phyloP scores from a whole-genome alignment of 1,284 basidiomycete genomes.

The Caloboletus firmus region DNA sequence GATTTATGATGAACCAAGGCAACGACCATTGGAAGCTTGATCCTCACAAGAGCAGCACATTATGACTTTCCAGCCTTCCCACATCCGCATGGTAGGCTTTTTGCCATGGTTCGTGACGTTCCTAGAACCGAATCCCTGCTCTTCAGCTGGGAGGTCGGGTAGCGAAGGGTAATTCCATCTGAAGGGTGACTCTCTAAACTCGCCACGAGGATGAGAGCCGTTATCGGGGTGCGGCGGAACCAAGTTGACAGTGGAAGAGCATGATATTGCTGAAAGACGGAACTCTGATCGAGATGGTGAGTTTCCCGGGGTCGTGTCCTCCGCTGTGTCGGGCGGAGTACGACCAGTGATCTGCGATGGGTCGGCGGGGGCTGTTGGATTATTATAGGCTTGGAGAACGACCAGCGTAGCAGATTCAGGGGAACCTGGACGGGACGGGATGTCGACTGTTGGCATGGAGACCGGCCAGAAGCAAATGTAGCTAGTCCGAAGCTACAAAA shows the following conservation, averaged over 20 bases:
- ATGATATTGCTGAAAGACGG: slow-evolving; percentile 29
- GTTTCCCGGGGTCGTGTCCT: slow-evolving; percentile 6
- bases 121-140: slow-evolving; percentile 1
- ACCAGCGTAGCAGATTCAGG: slow-evolving; percentile 34
- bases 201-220: slow-evolving; percentile 11
- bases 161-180: slow-evolving; percentile 32
- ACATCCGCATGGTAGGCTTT: slow-evolving; percentile 21
- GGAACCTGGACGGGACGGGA: slow-evolving; percentile 16
- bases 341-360: neutral
- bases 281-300: slow-evolving; percentile 26
- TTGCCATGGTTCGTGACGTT: slow-evolving; percentile 1
- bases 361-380: neutral
- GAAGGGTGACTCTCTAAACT: slow-evolving; percentile 34
- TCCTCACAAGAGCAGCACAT: slow-evolving; percentile 58
- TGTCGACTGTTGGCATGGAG: slow-evolving; percentile 14
- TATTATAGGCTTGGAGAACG: slow-evolving; percentile 31
- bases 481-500: slow-evolving; percentile 7
- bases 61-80: slow-evolving; percentile 55
- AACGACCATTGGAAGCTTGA: too few relatives aligned
- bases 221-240: slow-evolving; percentile 20
- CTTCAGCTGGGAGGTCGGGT: slow-evolving; percentile 19
- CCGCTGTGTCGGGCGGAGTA: slow-evolving; percentile 1
- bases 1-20: neutral
- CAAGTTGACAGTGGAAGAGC: slow-evolving; percentile 25
- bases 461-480: slow-evolving; percentile 2